These are phyloP conservation scores for Pseudopithomyces maydicus DNA, from an alignment of 2,329 filamentous ascomycete species.

Conservation along the genomic window DNA sequence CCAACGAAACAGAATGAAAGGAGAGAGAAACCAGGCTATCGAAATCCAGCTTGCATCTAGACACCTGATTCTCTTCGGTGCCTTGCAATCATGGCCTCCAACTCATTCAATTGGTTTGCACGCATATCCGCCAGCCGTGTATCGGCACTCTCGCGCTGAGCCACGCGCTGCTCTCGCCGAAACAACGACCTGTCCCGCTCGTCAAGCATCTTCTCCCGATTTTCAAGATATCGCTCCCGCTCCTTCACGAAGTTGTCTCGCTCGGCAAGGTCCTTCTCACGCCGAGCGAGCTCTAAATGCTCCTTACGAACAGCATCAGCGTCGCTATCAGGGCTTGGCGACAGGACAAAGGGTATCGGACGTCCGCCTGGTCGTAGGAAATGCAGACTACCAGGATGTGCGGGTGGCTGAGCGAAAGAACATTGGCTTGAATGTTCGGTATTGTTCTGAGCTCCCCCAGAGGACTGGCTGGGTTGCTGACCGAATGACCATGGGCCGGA, in stretches of 20 bases:
- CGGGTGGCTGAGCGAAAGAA: not conserved
- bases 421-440: not conserved
- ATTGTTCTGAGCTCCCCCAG: not conserved
- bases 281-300: not conserved
- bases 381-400: not conserved
- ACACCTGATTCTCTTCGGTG: conserved; percentile 5
- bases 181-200: not conserved
- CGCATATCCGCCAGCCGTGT: not conserved
- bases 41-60: not conserved
- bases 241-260: not conserved
- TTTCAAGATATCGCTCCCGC: not conserved
- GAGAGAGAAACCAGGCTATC: too few relatives aligned
- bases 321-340: not conserved
- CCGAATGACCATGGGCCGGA: too few relatives aligned
- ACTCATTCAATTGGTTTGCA: conserved; percentile 9
- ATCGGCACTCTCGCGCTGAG: not conserved
- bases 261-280: conserved; percentile 2
- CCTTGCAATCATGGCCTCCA: conserved; percentile 7
- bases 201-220: not conserved
- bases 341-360: not conserved
- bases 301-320: not conserved
- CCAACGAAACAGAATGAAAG: too few relatives aligned
- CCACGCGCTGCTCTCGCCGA: not conserved
- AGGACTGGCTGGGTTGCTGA: too few relatives aligned
- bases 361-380: not conserved